Conservation (phyloP, 257 asterid genomes). For the Nicotiana tabacum region DNA sequence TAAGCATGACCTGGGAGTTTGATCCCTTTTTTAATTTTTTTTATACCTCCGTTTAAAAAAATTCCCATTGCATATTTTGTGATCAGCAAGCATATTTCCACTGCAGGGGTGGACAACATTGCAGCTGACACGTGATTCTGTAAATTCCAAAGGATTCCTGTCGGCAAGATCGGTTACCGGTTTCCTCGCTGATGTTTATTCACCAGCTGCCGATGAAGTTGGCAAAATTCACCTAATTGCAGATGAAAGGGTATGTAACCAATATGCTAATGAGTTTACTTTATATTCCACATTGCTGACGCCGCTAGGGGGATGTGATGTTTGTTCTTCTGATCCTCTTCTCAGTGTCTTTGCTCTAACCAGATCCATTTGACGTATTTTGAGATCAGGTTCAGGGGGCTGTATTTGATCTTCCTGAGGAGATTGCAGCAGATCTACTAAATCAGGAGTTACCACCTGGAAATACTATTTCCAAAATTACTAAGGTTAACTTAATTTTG, state of each 20-base stretch:
- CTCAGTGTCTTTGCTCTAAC: neutral
- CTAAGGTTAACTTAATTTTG: conserved; percentile 43
- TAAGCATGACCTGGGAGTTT: neutral
- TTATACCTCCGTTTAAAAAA: neutral
- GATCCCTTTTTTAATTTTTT: neutral
- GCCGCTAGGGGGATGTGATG: neutral
- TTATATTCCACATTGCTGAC: neutral
- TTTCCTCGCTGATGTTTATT: conserved; percentile 75
- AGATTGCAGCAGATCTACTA: conserved; percentile 77
- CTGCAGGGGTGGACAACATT: conserved; percentile 78
- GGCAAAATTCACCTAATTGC: conserved; percentile 77
- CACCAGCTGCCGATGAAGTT: conserved; percentile 90
- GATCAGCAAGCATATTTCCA: conserved; percentile 7
- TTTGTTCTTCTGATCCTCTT: neutral
- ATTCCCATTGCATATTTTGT: neutral
- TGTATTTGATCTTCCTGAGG: conserved; percentile 95
- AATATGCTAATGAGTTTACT: neutral
- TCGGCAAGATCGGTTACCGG: conserved; percentile 87
- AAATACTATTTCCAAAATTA: conserved; percentile 67
- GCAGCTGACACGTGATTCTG: conserved; percentile 67
- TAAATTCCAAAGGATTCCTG: conserved; percentile 54
- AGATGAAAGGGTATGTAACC: conserved; percentile 48
- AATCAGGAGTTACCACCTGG: conserved; percentile 75
- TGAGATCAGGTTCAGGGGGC: conserved; percentile 74
- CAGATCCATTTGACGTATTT: conserved; percentile 1